Base-by-base conservation (phyloP, 2,329 filamentous ascomycete genomes). In the Calonectria crousiana region DNA sequence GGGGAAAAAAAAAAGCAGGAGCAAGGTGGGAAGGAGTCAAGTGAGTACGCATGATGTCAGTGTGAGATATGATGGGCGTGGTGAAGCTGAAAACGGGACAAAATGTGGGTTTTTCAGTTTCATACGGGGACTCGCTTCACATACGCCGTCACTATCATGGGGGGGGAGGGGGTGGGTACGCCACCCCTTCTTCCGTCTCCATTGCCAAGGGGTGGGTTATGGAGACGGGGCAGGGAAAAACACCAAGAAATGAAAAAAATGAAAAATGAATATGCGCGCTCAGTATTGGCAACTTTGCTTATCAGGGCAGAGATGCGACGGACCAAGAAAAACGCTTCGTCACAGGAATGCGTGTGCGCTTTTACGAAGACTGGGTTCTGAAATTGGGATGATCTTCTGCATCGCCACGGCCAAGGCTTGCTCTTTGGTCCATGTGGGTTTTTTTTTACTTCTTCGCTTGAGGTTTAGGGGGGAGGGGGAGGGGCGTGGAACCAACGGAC, bases 341-440 rank as follows among this genome's bases (percentile, higher is more conserved):
- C 56, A 38, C 34, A 38, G 56, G 56, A 60, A 60, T 60, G 56
- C 56, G 56, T 41, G 30, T 60, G 56, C 34, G 34, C 16, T 18
- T 26, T 18, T 41, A 60, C 34, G 56, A 34, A n/a, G 34, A 38
- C 32, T 14, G 13, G 34, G 56, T 60, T 60, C 56, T 60, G 32
- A 60, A 60, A 60, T 60, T 60, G 56, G 56, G 56, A 58, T 58
- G 56, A 60, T 60, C 56, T 26, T 6, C 56, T n/a, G n/a, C 56
- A 60, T 60, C 56, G 56, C 56, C 56, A 60, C 56, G 56, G 34
- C 56, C 56, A 60, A 60, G 56, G 41, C 41, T 18, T 20, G 36
- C 36, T 38, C 3, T 3, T 38, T 18, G 36, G 32, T 36, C 34
- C 5, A 34, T 14, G 53, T 56, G 52, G 52, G 30, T 34, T 47